phyloP scores from a whole-genome alignment of 1,139 yeast genomes.

The Blastobotrys proliferans region DNA sequence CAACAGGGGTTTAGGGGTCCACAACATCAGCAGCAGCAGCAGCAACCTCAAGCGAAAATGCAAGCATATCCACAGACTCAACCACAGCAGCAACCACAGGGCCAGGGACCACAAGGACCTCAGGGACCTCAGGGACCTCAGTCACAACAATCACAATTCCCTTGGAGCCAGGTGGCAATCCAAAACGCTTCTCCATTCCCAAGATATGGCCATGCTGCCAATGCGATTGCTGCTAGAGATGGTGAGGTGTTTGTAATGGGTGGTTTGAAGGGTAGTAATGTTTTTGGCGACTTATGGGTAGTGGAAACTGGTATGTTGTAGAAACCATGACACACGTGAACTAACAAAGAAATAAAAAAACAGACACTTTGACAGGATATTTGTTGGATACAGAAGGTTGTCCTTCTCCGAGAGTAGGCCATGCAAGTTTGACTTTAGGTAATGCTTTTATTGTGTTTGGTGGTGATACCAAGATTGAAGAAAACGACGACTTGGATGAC shows the following conservation, averaged over 20 bases:
- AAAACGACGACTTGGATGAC: constrained; percentile 73
- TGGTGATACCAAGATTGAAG: constrained; percentile 90
- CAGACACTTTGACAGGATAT: constrained; percentile 47
- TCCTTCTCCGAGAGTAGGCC: constrained; percentile 97
- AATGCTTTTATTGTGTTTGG: constrained; percentile 95
- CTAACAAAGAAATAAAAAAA: constrained; percentile 10
- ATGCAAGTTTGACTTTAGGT: constrained; percentile 86
- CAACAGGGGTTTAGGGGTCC: constrained; percentile 13
- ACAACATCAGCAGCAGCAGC: constrained; percentile 1
- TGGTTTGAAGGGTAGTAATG: constrained; percentile 87
- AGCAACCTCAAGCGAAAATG: constrained; percentile 4
- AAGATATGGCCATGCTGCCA: constrained; percentile 87
- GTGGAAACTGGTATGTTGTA: constrained; percentile 36
- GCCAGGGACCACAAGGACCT: constrained; percentile 4
- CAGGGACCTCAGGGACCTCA: not conserved
- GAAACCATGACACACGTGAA: constrained; percentile 21
- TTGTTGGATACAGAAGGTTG: constrained; percentile 66
- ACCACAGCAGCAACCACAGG: constrained; percentile 5
- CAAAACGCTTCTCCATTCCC: constrained; percentile 81
- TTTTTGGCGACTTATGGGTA: constrained; percentile 92
- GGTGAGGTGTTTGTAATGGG: constrained; percentile 90
- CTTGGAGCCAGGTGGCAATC: constrained; percentile 75
- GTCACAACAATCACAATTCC: constrained; percentile 34
- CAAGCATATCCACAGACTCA: constrained; percentile 4
- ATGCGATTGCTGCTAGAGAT: constrained; percentile 64